phyloP scores from a whole-genome alignment of 441 rosid species.

The Rhodomyrtus psidioides region DNA sequence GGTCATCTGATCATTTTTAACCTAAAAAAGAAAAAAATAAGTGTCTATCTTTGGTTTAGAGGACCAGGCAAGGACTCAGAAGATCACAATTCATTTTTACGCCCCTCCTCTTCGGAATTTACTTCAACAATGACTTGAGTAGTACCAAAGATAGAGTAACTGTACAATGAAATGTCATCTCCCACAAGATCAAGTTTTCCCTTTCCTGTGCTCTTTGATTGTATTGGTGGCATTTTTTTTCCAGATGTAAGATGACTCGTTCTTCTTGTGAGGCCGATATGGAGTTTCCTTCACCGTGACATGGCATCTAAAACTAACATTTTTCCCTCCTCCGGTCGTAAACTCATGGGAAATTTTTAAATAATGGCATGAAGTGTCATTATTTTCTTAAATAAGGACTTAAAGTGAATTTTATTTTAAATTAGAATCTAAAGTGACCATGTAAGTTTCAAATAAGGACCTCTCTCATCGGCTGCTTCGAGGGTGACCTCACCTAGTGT shows the following conservation, averaged over 20 bases:
- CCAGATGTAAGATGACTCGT: neutral
- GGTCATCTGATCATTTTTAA: neutral
- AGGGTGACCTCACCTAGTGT: no score
- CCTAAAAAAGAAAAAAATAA: neutral
- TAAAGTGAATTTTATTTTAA: no score
- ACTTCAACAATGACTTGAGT: neutral
- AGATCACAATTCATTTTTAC: neutral
- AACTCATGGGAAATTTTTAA: no score
- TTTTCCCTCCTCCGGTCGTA: neutral
- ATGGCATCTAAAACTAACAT: neutral
- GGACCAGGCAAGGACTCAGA: neutral
- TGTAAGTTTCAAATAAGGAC: no score
- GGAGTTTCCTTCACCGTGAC: neutral
- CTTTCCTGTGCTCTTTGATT: neutral
- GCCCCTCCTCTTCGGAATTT: neutral
- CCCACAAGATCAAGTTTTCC: neutral
- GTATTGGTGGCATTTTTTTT: neutral
- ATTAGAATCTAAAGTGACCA: no score
- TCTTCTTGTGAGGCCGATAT: neutral
- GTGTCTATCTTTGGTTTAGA: neutral
- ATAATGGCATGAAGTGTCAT: no score
- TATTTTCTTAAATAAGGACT: no score
- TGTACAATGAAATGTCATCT: neutral
- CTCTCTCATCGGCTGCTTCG: no score
- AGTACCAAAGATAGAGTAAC: neutral